Evolutionary conservation across 2,329 filamentous ascomycete genomes (phyloP).

Genomic region (Clarireedia paspali): DNA sequence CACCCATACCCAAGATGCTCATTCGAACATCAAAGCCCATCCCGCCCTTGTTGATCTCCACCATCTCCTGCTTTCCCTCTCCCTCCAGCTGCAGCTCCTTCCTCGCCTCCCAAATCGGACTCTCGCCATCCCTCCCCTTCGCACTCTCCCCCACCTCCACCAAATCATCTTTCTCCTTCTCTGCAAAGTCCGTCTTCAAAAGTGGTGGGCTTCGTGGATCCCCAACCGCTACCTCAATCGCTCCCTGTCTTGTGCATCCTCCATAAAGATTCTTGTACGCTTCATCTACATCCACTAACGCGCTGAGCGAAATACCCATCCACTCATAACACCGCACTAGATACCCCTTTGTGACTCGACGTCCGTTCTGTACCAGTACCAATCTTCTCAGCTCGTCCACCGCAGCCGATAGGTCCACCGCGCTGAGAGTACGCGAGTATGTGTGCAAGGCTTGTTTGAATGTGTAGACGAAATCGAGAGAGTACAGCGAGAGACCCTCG

Average conservation of each 20-base stretch:
- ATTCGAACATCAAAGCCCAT: slow-evolving; percentile 10
- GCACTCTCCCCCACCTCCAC: slow-evolving; percentile 20
- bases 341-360: slow-evolving; percentile 41
- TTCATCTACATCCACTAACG: slow-evolving; percentile 45
- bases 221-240: slow-evolving; percentile 35
- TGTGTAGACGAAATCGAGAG: slow-evolving; percentile 55
- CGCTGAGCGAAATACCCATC: slow-evolving; percentile 43
- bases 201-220: slow-evolving; percentile 22
- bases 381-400: slow-evolving; percentile 56
- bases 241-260: slow-evolving; percentile 37
- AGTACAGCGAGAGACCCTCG: slow-evolving; percentile 50
- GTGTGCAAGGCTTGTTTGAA: slow-evolving; percentile 54
- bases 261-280: slow-evolving; percentile 52
- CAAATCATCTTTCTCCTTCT: slow-evolving; percentile 1
- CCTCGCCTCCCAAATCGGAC: background rate
- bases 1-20: background rate
- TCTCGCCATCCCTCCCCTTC: slow-evolving; percentile 11
- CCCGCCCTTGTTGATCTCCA: slow-evolving; percentile 20
- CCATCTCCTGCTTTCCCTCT: slow-evolving; percentile 3
- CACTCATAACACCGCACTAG: slow-evolving; percentile 50
- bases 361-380: slow-evolving; percentile 45
- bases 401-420: slow-evolving; percentile 44
- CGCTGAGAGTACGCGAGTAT: slow-evolving; percentile 40
- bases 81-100: slow-evolving; percentile 3
- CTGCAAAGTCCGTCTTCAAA: slow-evolving; percentile 17